A percentile compares a stretch with the other conserved stretches of the same genome.
phyloP scores from a whole-genome alignment of 257 asterid species.

The Perilla frutescens region DNA sequence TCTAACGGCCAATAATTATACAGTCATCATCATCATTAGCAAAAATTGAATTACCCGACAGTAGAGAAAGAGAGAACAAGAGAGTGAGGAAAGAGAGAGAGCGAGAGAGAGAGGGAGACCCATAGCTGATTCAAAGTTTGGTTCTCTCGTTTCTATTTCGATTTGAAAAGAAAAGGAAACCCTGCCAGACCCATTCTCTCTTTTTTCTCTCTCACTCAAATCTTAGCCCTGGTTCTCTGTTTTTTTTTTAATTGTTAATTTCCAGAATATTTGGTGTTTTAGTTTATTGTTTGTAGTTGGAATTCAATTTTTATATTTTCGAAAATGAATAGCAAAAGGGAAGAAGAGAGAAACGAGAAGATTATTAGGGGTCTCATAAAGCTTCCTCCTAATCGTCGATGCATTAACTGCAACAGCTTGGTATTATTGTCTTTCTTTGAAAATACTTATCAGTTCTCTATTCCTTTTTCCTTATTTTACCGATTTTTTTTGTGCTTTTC shows the following conservation, averaged over 20 bases:
- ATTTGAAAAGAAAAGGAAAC: slow-evolving; percentile 29
- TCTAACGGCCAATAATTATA: slow-evolving; percentile 45
- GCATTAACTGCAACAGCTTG: slow-evolving; percentile 96
- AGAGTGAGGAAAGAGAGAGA: slow-evolving; percentile 34
- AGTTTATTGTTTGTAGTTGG: slow-evolving; percentile 23
- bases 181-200: slow-evolving; percentile 35
- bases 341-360: slow-evolving; percentile 92
- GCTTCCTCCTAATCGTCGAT: slow-evolving; percentile 97
- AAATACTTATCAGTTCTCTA: not conserved
- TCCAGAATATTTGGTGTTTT: not conserved
- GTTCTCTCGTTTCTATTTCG: slow-evolving; percentile 36
- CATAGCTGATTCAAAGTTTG: slow-evolving; percentile 38
- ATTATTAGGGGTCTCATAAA: slow-evolving; percentile 92
- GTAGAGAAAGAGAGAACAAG: slow-evolving; percentile 33
- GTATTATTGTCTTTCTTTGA: slow-evolving; percentile 38
- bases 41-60: slow-evolving; percentile 39
- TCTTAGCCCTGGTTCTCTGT: slow-evolving; percentile 8
- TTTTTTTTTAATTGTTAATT: not conserved
- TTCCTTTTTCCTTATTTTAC: not conserved
- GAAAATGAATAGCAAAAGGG: slow-evolving; percentile 76
- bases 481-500: not conserved
- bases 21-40: slow-evolving; percentile 33
- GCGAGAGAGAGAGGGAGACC: slow-evolving; percentile 37
- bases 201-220: slow-evolving; percentile 26
- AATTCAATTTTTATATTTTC: slow-evolving; percentile 27